Percentiles rank a stretch among this genome's conserved stretches.
These are phyloP conservation scores for Scalesia atractyloides DNA, from an alignment of 129 eudicot genomes.

Conservation along the genomic window DNA sequence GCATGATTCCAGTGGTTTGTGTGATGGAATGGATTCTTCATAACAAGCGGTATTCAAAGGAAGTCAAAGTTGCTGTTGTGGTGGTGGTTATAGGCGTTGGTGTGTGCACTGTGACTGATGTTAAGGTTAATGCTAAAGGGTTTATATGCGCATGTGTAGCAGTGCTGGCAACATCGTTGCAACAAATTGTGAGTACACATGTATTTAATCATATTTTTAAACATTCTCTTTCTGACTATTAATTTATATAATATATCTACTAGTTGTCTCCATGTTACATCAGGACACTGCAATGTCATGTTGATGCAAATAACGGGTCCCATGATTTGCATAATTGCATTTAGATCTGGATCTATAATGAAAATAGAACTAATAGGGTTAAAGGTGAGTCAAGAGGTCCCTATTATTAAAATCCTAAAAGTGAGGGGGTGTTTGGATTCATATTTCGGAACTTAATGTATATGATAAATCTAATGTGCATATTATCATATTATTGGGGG, in stretches of 20 bases:
- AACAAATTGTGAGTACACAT: constrained; percentile 70
- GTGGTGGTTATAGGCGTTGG: constrained; percentile 91
- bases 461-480: background rate
- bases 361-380: constrained; percentile 26
- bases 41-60: constrained; percentile 57
- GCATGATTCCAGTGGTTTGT: constrained; percentile 96
- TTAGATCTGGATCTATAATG: constrained; percentile 61
- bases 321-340: constrained; percentile 48
- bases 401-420: background rate
- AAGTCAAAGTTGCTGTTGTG: constrained; percentile 66
- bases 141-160: constrained; percentile 84
- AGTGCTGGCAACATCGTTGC: constrained; percentile 72
- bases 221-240: constrained; percentile 9
- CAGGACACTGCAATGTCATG: background rate
- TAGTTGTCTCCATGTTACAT: constrained; percentile 26
- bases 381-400: background rate
- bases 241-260: background rate
- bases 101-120: constrained; percentile 92
- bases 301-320: constrained; percentile 45
- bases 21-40: constrained; percentile 85
- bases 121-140: constrained; percentile 82
- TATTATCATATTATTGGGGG: background rate
- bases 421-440: background rate
- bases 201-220: constrained; percentile 9
- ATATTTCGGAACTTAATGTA: background rate